Evolutionary conservation across 805 yeast genomes (phyloP), one percentile per base, ranked within the genome.

Genomic region (Candida gorgasii): DNA sequence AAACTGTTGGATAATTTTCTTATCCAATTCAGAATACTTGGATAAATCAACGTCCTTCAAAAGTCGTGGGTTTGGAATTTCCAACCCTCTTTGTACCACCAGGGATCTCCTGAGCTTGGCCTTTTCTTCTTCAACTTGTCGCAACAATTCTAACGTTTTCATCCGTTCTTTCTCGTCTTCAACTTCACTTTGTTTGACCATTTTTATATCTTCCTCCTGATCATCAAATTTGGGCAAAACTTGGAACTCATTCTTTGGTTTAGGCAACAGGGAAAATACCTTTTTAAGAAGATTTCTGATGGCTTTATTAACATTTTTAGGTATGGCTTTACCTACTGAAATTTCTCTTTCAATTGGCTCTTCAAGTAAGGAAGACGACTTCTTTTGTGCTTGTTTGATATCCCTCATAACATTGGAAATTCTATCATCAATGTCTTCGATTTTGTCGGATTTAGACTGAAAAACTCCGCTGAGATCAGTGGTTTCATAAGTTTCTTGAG

Each of bases 81-180:
- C 63, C 7, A 80, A 61, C 0, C 67, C 75, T 38, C 59, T 56
- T 51, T 75, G 78, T 1, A 78, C 58, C 1, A 66, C 81, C 44
- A 63, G 70, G 0, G 84, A 75, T 36, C 79, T 52, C 29, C 79
- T 57, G 6, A 63, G 49, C 26, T 55, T 58, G 4, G 63, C 57
- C 42, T 53, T 54, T 41, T 63, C 63, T 16, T 55, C 62, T 8
- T 58, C 62, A 3, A 59, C 50, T 44, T 54, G 54, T 29, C 55
- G 53, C 13, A 54, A 48, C 11, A 53, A 43, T 40, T 58, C 58
- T 28, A 59, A 34, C 33, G 53, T 54, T 23, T 61, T 46, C 3
- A 55, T 28, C 11, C 55, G 38, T 33, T 61, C 66, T 1, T 59
- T 61, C 26, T 40, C 46, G 13, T 28, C 33, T 19, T 33, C 35